Conservation (phyloP, 192 early-diverging fungal species). For the Podila horticola region DNA sequence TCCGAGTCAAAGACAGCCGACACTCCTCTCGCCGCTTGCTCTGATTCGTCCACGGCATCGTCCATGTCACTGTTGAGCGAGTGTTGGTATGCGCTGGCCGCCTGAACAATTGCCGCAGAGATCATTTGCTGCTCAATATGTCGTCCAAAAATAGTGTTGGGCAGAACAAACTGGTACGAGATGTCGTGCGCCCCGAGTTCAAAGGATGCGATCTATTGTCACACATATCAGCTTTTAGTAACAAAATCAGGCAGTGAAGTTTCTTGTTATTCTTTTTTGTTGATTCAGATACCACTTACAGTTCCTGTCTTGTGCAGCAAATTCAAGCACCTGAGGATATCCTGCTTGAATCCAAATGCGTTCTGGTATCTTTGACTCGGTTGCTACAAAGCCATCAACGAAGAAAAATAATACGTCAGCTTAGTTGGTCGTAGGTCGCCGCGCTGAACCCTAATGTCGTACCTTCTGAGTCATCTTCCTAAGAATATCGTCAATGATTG, state of each 20-base stretch:
- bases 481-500: constrained; percentile 31
- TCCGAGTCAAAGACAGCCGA: not conserved
- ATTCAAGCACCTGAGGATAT: constrained; percentile 40
- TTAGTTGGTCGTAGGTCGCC: too few species aligned
- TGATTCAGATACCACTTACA: constrained; percentile 5
- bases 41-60: constrained; percentile 1
- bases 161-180: constrained; percentile 38
- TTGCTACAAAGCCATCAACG: constrained; percentile 15
- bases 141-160: constrained; percentile 32
- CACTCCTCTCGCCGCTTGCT: not conserved
- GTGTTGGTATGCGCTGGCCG: constrained; percentile 35
- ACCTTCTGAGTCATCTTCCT: constrained; percentile 47
- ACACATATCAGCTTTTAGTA: not conserved
- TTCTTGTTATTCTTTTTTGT: too few species aligned
- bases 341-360: constrained; percentile 49
- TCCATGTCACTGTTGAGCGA: constrained; percentile 8
- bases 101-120: constrained; percentile 34
- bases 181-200: constrained; percentile 33
- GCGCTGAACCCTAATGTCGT: not conserved
- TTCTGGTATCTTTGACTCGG: constrained; percentile 50
- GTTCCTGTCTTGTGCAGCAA: constrained; percentile 20
- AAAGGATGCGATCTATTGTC: constrained; percentile 28
- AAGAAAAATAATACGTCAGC: not conserved
- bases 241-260: too few species aligned
- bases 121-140: constrained; percentile 39